Conservation (phyloP, 2,329 filamentous ascomycete genomes). For the Beauveria sp. region DNA sequence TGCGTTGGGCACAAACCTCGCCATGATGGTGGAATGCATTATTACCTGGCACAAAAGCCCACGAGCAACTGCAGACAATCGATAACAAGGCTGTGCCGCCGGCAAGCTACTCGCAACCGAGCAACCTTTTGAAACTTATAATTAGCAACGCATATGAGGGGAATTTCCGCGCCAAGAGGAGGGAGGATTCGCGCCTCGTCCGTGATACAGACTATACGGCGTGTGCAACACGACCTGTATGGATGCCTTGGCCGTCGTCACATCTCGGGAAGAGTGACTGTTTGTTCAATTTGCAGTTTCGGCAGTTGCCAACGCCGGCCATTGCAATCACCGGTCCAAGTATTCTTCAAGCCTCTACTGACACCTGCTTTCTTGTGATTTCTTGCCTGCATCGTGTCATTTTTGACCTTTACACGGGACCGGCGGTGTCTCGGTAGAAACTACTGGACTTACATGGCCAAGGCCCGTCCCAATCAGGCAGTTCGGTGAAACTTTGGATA, state of each 20-base stretch:
- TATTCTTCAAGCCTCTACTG: background rate
- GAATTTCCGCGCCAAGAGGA: background rate
- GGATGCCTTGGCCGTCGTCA: slow-evolving; percentile 1
- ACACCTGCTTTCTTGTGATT: too few species aligned
- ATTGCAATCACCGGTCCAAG: background rate
- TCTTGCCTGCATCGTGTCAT: background rate
- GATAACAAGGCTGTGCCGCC: background rate
- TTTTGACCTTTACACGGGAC: background rate
- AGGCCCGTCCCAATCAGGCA: background rate
- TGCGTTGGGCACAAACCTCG: background rate
- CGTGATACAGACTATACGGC: background rate
- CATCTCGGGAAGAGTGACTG: background rate
- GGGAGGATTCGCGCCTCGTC: background rate
- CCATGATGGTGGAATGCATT: background rate
- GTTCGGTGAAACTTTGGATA: background rate
- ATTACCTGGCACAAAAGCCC: background rate
- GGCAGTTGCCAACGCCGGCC: slow-evolving; percentile 2
- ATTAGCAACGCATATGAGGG: background rate
- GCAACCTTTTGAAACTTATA: background rate
- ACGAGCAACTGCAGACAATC: background rate
- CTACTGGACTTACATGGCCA: background rate
- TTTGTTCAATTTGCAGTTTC: background rate
- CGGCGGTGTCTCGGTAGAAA: background rate
- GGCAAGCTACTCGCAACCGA: background rate
- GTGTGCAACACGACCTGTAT: slow-evolving; percentile 3